phyloP scores from a whole-genome alignment of 805 yeast species.

The Lipomyces spencermartinsiae region DNA sequence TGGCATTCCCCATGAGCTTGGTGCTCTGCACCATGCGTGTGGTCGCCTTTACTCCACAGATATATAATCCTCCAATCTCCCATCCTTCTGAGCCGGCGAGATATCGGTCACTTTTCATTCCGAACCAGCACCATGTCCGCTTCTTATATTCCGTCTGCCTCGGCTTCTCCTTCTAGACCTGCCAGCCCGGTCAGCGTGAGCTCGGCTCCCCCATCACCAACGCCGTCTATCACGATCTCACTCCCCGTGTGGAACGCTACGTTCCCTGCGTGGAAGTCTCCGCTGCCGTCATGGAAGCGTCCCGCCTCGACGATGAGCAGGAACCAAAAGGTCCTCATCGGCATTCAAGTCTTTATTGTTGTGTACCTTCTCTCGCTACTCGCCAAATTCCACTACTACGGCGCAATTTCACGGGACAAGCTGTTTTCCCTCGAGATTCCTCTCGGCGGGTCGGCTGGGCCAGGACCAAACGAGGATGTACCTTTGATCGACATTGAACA shows the following conservation, averaged over 20 bases:
- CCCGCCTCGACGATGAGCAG: background rate
- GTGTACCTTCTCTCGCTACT: slow-evolving; percentile 23
- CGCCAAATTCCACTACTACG: slow-evolving; percentile 24
- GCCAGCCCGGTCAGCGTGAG: background rate
- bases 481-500: background rate
- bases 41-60: background rate
- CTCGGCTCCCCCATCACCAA: background rate
- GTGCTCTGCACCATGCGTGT: background rate
- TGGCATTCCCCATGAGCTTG: background rate
- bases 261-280: slow-evolving; percentile 3
- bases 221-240: background rate
- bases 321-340: slow-evolving; percentile 6
- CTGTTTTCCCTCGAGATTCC: slow-evolving; percentile 22
- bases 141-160: background rate
- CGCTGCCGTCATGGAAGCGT: background rate
- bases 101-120: background rate
- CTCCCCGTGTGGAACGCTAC: background rate
- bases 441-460: background rate
- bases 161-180: background rate
- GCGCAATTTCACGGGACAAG: slow-evolving; percentile 15
- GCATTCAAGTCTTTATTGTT: slow-evolving; percentile 16
- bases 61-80: background rate
- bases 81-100: background rate
- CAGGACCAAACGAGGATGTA: background rate
- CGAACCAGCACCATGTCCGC: background rate